A percentile compares a stretch with the other conserved stretches of the same genome.
Conservation (phyloP, 495 filamentous ascomycete genomes). For the Parachaetomium inaequale region DNA sequence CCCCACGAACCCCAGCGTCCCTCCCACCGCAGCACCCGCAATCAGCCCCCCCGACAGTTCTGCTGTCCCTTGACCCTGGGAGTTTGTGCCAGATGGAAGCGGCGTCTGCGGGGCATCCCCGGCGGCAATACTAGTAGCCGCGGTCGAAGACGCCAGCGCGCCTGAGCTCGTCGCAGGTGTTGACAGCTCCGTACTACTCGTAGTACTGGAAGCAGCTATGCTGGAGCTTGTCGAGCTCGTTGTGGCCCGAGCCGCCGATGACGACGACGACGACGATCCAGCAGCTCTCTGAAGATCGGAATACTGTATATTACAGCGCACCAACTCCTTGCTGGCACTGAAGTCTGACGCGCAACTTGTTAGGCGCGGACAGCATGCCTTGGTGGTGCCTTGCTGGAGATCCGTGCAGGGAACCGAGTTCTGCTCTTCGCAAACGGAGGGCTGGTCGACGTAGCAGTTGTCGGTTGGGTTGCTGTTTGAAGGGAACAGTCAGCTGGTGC, state of each 20-base stretch:
- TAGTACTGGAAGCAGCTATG: background rate
- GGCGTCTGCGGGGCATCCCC: background rate
- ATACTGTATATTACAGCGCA: slow-evolving; percentile 8
- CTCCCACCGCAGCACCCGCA: slow-evolving; percentile 1
- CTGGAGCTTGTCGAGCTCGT: background rate
- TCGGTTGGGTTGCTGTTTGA: slow-evolving; percentile 6
- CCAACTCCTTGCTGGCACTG: background rate
- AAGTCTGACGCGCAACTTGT: slow-evolving; percentile 5
- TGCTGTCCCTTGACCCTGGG: background rate
- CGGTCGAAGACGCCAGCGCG: background rate
- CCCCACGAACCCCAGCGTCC: slow-evolving; percentile 1
- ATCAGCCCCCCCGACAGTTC: background rate
- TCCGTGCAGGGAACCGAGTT: slow-evolving; percentile 13
- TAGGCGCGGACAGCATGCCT: slow-evolving; percentile 21
- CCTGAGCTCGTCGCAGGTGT: background rate
- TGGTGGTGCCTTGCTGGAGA: slow-evolving; percentile 11
- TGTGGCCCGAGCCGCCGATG: background rate
- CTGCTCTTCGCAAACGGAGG: slow-evolving; percentile 11
- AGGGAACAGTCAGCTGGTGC: background rate
- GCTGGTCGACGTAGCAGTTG: slow-evolving; percentile 15
- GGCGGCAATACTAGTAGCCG: background rate
- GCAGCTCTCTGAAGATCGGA: background rate
- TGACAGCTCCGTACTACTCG: background rate
- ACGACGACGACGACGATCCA: background rate
- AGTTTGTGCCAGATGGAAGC: background rate